Percentiles rank a stretch among this genome's conserved stretches.
These are phyloP conservation scores for Sordariomycetes sp. DNA, from an alignment of 2,329 filamentous ascomycete species.

Conservation along the genomic window DNA sequence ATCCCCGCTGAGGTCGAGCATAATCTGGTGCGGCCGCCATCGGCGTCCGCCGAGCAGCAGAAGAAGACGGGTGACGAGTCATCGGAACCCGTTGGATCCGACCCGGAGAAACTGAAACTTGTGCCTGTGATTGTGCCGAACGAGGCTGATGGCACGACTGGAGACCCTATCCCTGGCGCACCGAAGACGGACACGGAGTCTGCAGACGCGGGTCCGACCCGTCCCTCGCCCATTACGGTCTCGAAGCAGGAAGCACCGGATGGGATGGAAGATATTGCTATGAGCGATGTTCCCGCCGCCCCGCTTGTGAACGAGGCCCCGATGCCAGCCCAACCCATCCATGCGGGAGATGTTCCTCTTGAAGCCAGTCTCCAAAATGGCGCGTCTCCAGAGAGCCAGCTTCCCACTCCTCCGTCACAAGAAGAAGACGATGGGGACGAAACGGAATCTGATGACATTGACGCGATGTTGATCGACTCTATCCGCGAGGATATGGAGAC, in stretches of 20 bases:
- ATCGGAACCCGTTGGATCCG: background rate
- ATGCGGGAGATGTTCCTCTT: background rate
- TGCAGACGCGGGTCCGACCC: slow-evolving; percentile 18
- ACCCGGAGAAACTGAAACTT: background rate
- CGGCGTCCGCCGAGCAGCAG: background rate
- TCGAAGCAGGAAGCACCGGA: background rate
- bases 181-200: slow-evolving; percentile 23
- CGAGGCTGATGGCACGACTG: background rate
- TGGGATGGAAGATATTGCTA: slow-evolving; percentile 16
- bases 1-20: background rate
- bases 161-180: slow-evolving; percentile 7
- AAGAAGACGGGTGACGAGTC: background rate
- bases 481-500: slow-evolving; percentile 42
- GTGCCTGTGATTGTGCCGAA: background rate
- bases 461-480: slow-evolving; percentile 35
- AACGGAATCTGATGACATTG: slow-evolving; percentile 43
- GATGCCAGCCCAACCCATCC: background rate
- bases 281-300: slow-evolving; percentile 7
- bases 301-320: background rate
- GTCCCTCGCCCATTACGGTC: slow-evolving; percentile 8
- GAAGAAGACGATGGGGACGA: slow-evolving; percentile 39
- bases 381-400: slow-evolving; percentile 8
- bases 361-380: background rate
- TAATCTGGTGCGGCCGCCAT: background rate
- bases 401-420: slow-evolving; percentile 36